Conservation (phyloP, 495 filamentous ascomycete genomes). For the Pseudotulostoma volvatum region DNA sequence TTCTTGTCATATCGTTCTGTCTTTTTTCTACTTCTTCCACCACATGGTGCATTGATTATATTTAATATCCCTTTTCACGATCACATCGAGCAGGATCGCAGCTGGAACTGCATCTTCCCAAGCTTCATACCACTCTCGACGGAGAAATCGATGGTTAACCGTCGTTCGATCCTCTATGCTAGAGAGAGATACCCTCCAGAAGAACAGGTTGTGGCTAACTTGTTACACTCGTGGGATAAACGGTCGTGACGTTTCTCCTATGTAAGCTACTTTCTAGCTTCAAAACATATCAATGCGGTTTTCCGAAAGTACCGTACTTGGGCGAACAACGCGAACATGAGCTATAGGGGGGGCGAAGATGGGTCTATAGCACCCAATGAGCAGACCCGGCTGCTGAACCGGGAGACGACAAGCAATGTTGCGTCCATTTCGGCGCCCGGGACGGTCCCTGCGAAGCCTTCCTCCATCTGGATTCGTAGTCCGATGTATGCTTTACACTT, state of each 20-base stretch:
- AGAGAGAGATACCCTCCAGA: no score
- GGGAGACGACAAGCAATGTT: conserved; percentile 6
- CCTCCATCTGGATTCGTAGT: conserved; percentile 34
- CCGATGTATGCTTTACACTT: conserved; percentile 34
- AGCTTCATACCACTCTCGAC: no score
- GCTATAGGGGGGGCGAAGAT: conserved; percentile 9
- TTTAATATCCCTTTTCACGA: no score
- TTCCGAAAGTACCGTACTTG: not conserved
- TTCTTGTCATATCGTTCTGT: no score
- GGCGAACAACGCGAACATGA: not conserved
- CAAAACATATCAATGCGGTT: not conserved
- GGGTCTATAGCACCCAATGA: conserved; percentile 16
- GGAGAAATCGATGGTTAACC: no score
- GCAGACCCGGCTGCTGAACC: conserved; percentile 17
- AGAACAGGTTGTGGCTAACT: no score
- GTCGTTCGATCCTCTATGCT: no score
- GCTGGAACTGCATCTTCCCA: no score
- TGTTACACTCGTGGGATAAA: not conserved
- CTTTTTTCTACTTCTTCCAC: no score
- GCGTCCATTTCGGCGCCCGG: conserved; percentile 6
- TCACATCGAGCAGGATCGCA: no score
- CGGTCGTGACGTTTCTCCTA: not conserved
- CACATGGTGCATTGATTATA: no score
- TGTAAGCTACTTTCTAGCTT: not conserved
- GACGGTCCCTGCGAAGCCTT: conserved; percentile 18